A percentile compares a stretch with the other conserved stretches of the same genome.
Evolutionary conservation across 305 asterid species (phyloP).

Genomic region (Galium porrigens): DNA sequence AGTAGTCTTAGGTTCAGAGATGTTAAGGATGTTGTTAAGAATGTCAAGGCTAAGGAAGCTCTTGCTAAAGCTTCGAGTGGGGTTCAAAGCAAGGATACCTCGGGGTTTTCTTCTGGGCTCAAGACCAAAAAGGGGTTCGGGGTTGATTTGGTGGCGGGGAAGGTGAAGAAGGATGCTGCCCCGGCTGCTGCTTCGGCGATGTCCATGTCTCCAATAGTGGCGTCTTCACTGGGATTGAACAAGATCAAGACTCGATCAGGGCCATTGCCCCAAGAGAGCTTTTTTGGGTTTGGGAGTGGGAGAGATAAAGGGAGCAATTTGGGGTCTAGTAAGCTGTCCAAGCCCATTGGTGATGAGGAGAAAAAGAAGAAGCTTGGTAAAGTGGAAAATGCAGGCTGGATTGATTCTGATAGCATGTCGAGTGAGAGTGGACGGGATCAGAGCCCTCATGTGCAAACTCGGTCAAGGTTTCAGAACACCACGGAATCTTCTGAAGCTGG

Average conservation of each 20-base stretch:
- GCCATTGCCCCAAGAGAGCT: conserved; percentile 97
- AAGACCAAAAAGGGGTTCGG: conserved; percentile 22
- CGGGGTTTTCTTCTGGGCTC: conserved; percentile 18
- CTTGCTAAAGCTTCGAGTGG: conserved; percentile 10
- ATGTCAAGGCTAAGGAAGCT: conserved; percentile 35
- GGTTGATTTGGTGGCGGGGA: conserved; percentile 34
- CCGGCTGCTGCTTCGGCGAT: conserved; percentile 22
- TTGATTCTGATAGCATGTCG: conserved; percentile 51
- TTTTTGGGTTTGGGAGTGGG: conserved; percentile 53
- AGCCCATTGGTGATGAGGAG: conserved; percentile 33
- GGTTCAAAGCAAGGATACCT: conserved; percentile 13
- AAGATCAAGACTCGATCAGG: conserved; percentile 98
- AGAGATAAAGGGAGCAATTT: conserved; percentile 53
- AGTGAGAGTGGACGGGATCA: conserved; percentile 63
- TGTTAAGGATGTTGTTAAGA: conserved; percentile 34
- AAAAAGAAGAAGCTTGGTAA: conserved; percentile 29
- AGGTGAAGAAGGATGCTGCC: conserved; percentile 24
- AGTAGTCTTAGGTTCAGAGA: conserved; percentile 27
- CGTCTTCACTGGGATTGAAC: conserved; percentile 90
- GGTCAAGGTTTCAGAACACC: conserved; percentile 61
- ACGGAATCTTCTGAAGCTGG: conserved; percentile 77
- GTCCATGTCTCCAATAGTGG: conserved; percentile 81
- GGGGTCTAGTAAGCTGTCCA: conserved; percentile 76
- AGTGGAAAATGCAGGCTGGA: conserved; percentile 24
- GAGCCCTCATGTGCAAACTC: conserved; percentile 50